Conservation (phyloP, 148 eudicot species). For the Diospyros lotus region DNA sequence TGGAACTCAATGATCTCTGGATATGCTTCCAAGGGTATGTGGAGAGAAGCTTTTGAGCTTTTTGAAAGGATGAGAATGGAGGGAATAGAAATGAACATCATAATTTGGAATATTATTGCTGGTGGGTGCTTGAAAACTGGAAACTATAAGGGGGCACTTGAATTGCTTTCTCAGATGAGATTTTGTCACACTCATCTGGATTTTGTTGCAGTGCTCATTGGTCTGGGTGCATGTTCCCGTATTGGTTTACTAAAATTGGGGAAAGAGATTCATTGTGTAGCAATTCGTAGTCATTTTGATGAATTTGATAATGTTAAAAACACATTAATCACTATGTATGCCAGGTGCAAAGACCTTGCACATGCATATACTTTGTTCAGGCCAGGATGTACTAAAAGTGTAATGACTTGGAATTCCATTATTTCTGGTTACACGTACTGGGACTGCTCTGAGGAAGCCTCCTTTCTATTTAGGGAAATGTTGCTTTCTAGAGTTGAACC, state of each 20-base stretch:
- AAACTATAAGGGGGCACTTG: conserved; percentile 45
- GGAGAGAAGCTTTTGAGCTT: conserved; percentile 56
- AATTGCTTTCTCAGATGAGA: conserved; percentile 52
- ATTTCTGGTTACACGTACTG: conserved; percentile 65
- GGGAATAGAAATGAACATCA: conserved; percentile 40
- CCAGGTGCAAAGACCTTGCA: conserved; percentile 59
- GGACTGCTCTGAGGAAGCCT: conserved; percentile 61
- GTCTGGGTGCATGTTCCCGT: conserved; percentile 79
- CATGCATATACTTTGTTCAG: conserved; percentile 57
- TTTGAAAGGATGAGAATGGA: conserved; percentile 48
- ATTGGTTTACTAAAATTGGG: conserved; percentile 40
- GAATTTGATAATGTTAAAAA: conserved; percentile 54
- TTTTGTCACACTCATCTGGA: conserved; percentile 40
- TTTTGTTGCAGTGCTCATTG: conserved; percentile 59
- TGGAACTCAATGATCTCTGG: conserved; percentile 75
- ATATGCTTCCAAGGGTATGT: conserved; percentile 60
- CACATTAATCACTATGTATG: conserved; percentile 78
- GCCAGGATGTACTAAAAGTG: conserved; percentile 41
- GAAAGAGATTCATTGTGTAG: conserved; percentile 65
- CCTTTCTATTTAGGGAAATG: conserved; percentile 73
- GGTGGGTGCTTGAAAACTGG: conserved; percentile 68
- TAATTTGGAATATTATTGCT: conserved; percentile 76
- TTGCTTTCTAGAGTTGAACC: conserved; percentile 53
- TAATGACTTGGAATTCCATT: conserved; percentile 76
- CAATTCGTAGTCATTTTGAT: conserved; percentile 43